Conservation (phyloP, 129 eudicot species). For the Helianthus annuus region HanXRQr2.0-SUNRISE NC_035445.2:165472381-165472880, state of each 20-base stretch:
- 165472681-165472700: not conserved
- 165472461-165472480: not conserved
- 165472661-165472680: not conserved
- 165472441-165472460: not conserved
- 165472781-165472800: not conserved
- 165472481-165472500: not conserved
- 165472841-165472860: not conserved
- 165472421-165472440: not conserved
- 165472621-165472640: not conserved
- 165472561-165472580: not conserved
- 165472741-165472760: not conserved
- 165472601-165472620: not conserved
- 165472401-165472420: not conserved
- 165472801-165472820: not conserved
- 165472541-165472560: not conserved
- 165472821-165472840: conserved; percentile 10
- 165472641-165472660: not conserved
- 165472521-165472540: not conserved
- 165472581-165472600: not conserved
- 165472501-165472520: not conserved
- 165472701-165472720: not conserved
- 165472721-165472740: not conserved
- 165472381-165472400: conserved; percentile 54
- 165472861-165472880: conserved; percentile 13
- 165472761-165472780: not conserved